These are phyloP conservation scores for Vanilla planifolia DNA, from an alignment of 106 monocot genomes.

Conservation along the genomic window DNA sequence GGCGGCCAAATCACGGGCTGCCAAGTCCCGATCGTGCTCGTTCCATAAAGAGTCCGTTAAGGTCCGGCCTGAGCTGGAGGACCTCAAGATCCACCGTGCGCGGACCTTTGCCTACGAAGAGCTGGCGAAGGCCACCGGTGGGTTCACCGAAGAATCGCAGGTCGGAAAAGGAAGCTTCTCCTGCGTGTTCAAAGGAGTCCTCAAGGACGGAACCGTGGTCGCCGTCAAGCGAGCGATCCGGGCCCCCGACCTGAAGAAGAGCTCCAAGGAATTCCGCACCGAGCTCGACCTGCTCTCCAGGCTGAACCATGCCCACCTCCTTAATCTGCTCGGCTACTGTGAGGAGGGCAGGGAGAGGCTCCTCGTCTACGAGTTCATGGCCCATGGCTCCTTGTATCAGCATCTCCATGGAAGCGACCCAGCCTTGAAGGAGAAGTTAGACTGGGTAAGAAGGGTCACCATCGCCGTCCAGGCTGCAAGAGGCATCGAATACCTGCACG, in stretches of 20 bases:
- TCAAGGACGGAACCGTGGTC: slow-evolving; percentile 85
- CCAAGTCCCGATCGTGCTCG: slow-evolving; percentile 19
- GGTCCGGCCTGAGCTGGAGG: slow-evolving; percentile 48
- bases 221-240: slow-evolving; percentile 78
- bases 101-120: slow-evolving; percentile 84
- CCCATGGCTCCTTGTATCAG: slow-evolving; percentile 90
- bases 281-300: slow-evolving; percentile 92
- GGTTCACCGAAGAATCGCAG: slow-evolving; percentile 80
- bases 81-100: slow-evolving; percentile 66
- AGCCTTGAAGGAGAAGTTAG: slow-evolving; percentile 40
- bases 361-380: slow-evolving; percentile 98
- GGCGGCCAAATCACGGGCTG: slow-evolving; percentile 9
- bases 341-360: slow-evolving; percentile 94
- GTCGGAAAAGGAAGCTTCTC: slow-evolving; percentile 97
- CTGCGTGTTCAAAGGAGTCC: slow-evolving; percentile 84
- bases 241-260: slow-evolving; percentile 61
- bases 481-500: slow-evolving; percentile 95
- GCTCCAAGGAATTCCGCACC: slow-evolving; percentile 80
- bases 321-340: slow-evolving; percentile 87
- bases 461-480: slow-evolving; percentile 96
- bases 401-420: slow-evolving; percentile 83
- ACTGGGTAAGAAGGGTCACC: slow-evolving; percentile 84
- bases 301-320: slow-evolving; percentile 92
- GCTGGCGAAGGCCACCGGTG: slow-evolving; percentile 71
- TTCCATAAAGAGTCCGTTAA: slow-evolving; percentile 53